Base-by-base conservation (phyloP, 139 green algal species). In the Chlamydomonas urium region DNA sequence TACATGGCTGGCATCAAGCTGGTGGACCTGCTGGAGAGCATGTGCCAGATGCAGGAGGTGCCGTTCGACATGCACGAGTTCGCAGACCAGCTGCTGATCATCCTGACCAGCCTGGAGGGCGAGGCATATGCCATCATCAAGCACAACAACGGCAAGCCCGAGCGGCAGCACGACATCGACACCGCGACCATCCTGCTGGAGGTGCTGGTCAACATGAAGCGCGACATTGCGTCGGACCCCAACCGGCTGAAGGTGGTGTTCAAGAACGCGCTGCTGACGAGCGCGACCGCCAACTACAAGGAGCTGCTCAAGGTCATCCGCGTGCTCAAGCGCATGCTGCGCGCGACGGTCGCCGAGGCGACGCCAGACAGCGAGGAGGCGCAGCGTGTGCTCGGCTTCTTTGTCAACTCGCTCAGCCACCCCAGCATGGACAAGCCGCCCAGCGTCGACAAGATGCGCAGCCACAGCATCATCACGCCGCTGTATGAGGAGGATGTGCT, bases 381-480 rank as follows among this genome's bases (percentile, higher is more conserved):
- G 48, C 83, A 86, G 76, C 83, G 88, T 65, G 76, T 91, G 33
- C 81, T 94, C 37, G 83, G 83, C 53, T 91, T 91, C 70, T 94
- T 93, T 69, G 78, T 90, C 59, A 88, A 84, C 69, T 84, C 69
- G 3, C 28, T 77, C 14, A 37, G 26, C 6, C 71, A 77, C 60
- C 71, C 71, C 23, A 56, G 28, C 42, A 47, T 77, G 17, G 71
- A 77, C 71, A 67, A 67, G 60, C 60, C 60, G 32, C 60, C 60
- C 26, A 47, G 32, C 14, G 32, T 67, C 21, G 74, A 86, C 59
- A 81, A 89, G 50, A 92, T 93, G 87, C 73, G 83, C 38, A 83
- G 59, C 59, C 92, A 78, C 66, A 88, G 78, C 80, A 85, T 86
- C 38, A 73, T 96, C 37, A 91, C 87, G 10, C 89, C 87, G 1